Percentiles rank a stretch among this genome's conserved stretches.
phyloP scores from a whole-genome alignment of 495 filamentous ascomycete genomes.

The Friedmanniomyces endolithicus region DNA sequence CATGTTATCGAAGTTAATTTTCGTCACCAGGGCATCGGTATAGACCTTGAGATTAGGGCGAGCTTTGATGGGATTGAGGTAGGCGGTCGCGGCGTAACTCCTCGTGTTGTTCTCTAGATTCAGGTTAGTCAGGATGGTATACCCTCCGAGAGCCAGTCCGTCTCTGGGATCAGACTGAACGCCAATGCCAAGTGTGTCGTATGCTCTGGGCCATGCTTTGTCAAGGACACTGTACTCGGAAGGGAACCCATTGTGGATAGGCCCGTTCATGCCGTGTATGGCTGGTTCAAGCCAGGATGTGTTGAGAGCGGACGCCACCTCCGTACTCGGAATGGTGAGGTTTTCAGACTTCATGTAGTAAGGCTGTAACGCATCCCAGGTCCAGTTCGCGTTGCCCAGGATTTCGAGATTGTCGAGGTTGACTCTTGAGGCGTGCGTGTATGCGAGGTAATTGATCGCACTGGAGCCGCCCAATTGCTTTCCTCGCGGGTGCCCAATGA shows the following conservation, averaged over 20 bases:
- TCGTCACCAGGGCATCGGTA: conserved; percentile 3
- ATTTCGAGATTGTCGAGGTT: conserved; percentile 18
- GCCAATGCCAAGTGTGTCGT: conserved; percentile 1
- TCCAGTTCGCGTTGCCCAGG: conserved; percentile 20
- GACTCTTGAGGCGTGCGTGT: neutral
- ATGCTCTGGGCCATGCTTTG: conserved; percentile 1
- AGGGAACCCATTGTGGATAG: conserved; percentile 1
- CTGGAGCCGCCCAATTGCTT: conserved; percentile 9
- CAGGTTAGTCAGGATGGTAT: conserved; percentile 4
- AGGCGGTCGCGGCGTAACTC: conserved; percentile 14
- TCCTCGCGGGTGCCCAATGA: conserved; percentile 10
- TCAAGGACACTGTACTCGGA: neutral
- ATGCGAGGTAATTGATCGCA: conserved; percentile 10
- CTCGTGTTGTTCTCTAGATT: neutral
- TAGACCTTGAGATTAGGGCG: conserved; percentile 12
- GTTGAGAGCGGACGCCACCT: neutral
- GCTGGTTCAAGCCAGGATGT: neutral
- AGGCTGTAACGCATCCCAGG: conserved; percentile 12
- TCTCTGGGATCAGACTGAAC: neutral
- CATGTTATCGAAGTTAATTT: conserved; percentile 9
- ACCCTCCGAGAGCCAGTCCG: conserved; percentile 3
- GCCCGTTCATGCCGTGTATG: neutral
- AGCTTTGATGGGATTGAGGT: conserved; percentile 10
- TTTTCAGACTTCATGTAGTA: conserved; percentile 20
- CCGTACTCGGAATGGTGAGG: neutral